Evolutionary conservation across 1,139 yeast genomes (phyloP), one percentile per base, ranked within the genome.

Genomic region (Magnusiomyces suaveolens): DNA sequence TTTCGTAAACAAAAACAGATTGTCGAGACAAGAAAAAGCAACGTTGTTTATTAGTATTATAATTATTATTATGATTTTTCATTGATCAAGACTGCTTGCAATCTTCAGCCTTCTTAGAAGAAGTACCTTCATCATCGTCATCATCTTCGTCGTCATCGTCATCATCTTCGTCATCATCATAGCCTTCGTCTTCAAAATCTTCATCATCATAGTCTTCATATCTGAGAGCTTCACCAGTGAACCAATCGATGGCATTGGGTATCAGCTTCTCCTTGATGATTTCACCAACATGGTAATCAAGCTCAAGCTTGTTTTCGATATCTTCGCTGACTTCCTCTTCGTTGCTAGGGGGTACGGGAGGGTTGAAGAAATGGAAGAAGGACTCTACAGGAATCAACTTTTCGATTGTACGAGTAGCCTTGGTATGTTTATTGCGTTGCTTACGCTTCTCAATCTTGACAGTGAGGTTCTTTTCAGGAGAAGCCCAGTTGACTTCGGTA

Each of bases 171-270:
- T 47, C 50, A 3, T 47, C 50, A 4, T 47, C 41, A 20, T 47
- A 32, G 12, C 33, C 50, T 4, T 47, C 50, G 6, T 47, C 50
- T 3, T 18, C 39, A 20, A 20, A 24, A 3, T 47, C 50, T 10
- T 47, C 50, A 2, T 47, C 50, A 21, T 74, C 78, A 25, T 61
- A 64, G 52, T 70, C 76, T 29, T 74, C 75, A 58, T 73, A 80
- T 71, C 77, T 80, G 57, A 90, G 80, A n/a, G 98, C 98, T 62
- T 86, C 89, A 52, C 98, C 97, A 20, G 97, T 90, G 70, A 88
- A 92, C 97, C 97, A 92, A 71, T 90, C 97, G 64, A 92, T 80
- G 55, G 97, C 97, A 66, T 96, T 82, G 60, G 97, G 97, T 69
- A 92, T 80, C 71, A 94, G 84, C 47, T 43, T 50, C 70, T 94